These are phyloP conservation scores for Cladosporium phlei DNA, from an alignment of 2,329 filamentous ascomycete genomes.

Conservation along the genomic window DNA sequence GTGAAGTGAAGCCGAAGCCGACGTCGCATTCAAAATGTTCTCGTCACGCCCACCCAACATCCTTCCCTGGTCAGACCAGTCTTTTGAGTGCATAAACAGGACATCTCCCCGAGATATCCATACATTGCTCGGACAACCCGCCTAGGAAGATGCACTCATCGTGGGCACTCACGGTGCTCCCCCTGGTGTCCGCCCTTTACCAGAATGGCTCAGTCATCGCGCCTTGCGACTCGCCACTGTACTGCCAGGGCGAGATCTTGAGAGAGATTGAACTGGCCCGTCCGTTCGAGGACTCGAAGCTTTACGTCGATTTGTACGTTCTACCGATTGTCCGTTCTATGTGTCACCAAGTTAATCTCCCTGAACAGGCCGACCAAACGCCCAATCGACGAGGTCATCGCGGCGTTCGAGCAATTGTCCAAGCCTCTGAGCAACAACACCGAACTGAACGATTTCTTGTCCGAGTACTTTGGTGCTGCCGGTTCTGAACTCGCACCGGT, in stretches of 20 bases:
- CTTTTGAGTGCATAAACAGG: too few species aligned
- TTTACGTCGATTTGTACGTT: conserved; percentile 55
- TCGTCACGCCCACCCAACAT: background rate
- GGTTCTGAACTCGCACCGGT: conserved; percentile 59
- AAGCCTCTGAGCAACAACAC: conserved; percentile 61
- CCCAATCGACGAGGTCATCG: conserved; percentile 56
- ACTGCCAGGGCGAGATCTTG: conserved; percentile 62
- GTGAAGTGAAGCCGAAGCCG: background rate
- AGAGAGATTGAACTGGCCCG: conserved; percentile 58
- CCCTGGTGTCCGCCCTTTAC: conserved; percentile 44
- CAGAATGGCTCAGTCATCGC: conserved; percentile 57
- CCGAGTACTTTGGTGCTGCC: conserved; percentile 58
- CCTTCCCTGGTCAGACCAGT: too few species aligned
- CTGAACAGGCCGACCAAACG: conserved; percentile 54
- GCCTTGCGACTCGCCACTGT: conserved; percentile 63
- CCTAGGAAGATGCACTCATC: conserved; percentile 5
- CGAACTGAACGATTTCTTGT: conserved; percentile 57
- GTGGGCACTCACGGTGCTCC: conserved; percentile 10
- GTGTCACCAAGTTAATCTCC: conserved; percentile 3
- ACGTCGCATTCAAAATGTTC: conserved; percentile 3
- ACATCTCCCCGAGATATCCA: too few species aligned
- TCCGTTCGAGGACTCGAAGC: conserved; percentile 65
- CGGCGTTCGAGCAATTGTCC: conserved; percentile 55
- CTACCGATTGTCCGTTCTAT: background rate
- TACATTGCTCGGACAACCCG: background rate